These are phyloP conservation scores for Thuidium tamariscinum DNA, from an alignment of 225 moss, liverwort and hornwort species.

Conservation along the genomic window DNA sequence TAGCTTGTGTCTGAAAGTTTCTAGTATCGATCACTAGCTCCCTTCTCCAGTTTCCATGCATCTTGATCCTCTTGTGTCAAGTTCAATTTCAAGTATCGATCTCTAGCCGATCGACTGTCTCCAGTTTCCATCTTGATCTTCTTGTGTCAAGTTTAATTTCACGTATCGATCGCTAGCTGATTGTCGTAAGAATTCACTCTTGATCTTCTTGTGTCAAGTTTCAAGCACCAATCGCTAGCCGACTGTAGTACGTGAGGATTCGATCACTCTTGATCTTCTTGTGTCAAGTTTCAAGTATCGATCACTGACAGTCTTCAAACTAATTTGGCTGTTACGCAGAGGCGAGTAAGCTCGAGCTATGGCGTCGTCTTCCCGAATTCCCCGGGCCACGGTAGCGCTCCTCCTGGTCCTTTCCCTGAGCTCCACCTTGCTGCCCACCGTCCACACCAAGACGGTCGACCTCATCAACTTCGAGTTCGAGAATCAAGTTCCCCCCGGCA, in stretches of 20 bases:
- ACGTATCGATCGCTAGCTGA: neutral
- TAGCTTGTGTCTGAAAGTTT: neutral
- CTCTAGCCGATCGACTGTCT: neutral
- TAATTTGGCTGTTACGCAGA: neutral
- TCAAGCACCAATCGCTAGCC: neutral
- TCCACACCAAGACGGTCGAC: neutral
- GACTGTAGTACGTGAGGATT: neutral
- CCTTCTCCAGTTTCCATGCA: neutral
- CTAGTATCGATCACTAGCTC: too few species aligned
- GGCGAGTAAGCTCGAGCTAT: neutral
- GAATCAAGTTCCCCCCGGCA: neutral
- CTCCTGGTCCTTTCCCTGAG: neutral
- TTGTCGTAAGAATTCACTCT: neutral
- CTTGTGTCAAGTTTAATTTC: neutral
- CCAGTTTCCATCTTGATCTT: neutral
- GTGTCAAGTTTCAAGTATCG: neutral
- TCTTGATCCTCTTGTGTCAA: neutral
- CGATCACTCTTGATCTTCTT: neutral
- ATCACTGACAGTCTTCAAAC: neutral
- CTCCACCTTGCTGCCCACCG: neutral
- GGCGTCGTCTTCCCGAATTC: neutral
- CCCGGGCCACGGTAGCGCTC: neutral
- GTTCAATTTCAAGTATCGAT: neutral
- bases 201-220: neutral
- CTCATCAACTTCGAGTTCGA: slow-evolving; percentile 3